phyloP scores from a whole-genome alignment of 129 eudicot species.

The Lactuca saligna region DNA sequence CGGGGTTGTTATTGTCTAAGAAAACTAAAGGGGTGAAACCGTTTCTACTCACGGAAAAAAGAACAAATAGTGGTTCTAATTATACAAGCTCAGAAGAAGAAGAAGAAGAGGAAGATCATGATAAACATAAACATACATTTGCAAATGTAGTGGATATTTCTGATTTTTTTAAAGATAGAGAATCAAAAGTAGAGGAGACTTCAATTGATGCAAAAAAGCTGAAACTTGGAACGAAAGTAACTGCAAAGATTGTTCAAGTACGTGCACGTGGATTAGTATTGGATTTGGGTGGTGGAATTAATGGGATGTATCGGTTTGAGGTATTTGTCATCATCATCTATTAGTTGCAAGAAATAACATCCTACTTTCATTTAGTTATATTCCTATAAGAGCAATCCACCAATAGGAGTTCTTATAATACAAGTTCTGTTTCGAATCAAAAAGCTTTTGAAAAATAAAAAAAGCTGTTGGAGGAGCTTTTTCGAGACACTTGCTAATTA shows the following conservation, averaged over 20 bases:
- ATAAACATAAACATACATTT: conserved; percentile 1
- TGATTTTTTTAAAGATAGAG: conserved; percentile 15
- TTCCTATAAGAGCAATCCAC: no score
- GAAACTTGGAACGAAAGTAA: conserved; percentile 61
- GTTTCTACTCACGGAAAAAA: conserved; percentile 27
- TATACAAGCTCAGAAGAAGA: conserved; percentile 27
- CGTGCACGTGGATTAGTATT: conserved; percentile 86
- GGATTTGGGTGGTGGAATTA: conserved; percentile 81
- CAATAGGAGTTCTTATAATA: no score
- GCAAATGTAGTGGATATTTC: not conserved
- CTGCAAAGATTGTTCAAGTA: conserved; percentile 74
- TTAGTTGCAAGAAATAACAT: not conserved
- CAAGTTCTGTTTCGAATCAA: no score
- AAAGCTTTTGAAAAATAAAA: no score
- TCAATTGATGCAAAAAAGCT: conserved; percentile 52
- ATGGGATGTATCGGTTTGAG: conserved; percentile 85
- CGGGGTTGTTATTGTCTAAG: conserved; percentile 12
- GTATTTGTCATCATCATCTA: conserved; percentile 31
- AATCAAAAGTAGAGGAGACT: conserved; percentile 26
- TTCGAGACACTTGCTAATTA: no score
- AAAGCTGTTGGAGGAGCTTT: no score
- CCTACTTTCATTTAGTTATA: no score
- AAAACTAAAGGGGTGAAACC: conserved; percentile 24
- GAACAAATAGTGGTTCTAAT: not conserved
- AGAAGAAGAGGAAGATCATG: conserved; percentile 3